Base-by-base conservation (phyloP, 164 flowering plant species). In the Liriodendron chinense region DNA sequence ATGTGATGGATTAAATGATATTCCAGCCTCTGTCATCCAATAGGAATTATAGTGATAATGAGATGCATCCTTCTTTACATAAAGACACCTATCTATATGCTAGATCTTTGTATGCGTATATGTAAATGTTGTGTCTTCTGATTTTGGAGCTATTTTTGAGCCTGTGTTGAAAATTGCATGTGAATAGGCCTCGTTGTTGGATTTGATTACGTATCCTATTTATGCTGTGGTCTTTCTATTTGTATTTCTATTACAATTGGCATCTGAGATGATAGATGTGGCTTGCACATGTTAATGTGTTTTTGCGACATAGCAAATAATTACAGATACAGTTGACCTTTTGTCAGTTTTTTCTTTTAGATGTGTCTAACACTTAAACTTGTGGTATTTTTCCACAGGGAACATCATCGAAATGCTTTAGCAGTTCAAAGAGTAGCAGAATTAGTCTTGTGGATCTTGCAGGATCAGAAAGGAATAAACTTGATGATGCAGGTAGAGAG, bases 371-470 rank as follows among this genome's bases (percentile, higher is more conserved):
- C 43, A 34, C 7, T 34, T 24, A 14, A 74, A 74, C 34, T 70
- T 47, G 13, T 16, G 10, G n/a, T 49, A 18, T 69, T 47, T 23
- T 57, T 62, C 16, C 61, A 62, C 89, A 94, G 98, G 97, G 82
- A 61, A 81, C 84, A 67, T 87, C 96, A 28, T 87, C 97, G 69
- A 89, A 84, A 77, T 80, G 88, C 69, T 89, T 93, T 72, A 86
- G 89, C 82, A 93, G 91, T 82, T 90, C 99, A 70, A 94, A 83
- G 76, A 88, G 87, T 70, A 96, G 99, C 87, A 90, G 96, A 84
- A 92, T 96, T 78, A 86, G 84, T 81, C 81, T 96, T 25, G 80
- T 96, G 76, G 99, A 96, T 82, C 94, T 96, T 84, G 98, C 98
- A 81, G 99, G 97, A 77, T 77, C 84, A 26, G 98, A 93, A 49